Base-by-base conservation (phyloP, 768 basidiomycete genomes). In the Russula sp. region DNA sequence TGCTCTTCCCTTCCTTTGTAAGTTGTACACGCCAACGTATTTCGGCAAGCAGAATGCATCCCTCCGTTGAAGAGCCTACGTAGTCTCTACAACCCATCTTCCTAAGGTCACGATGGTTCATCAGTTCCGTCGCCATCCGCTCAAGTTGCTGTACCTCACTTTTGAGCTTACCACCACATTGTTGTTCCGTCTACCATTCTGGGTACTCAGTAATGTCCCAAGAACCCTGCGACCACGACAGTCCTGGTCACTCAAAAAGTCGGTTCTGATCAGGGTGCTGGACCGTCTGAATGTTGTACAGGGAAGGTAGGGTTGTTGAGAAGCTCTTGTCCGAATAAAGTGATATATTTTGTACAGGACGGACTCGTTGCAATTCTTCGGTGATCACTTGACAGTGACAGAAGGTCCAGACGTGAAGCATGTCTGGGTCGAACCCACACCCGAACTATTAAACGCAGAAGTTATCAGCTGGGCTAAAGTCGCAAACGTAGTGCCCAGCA, bases 361-460 rank as follows among this genome's bases (percentile, higher is more conserved):
- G 10, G 66, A 64, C 55, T 27, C 44, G 37, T 47, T 66, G 22
- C 55, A 37, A 20, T 50, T 53, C 47, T 55, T 59, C 11, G 59
- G 65, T 14, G 61, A 66, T 37, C 65, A 63, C 48, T 20, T 54
- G 48, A 68, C 61, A 7, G 49, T 55, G 32, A 32, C 40, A 22
- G 49, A 54, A n/a, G 65, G 61, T n/a, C 47, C 57, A 20, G 58
- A 63, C 27, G 55, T 63, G 52, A 63, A 54, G 42, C 50, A 66
- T 35, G 53, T 69, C 31, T 70, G 70, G 66, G 54, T 70, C 10
- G 58, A 66, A 16, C 65, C 59, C 10, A 63, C 63, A n/a, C 66
- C 65, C 13, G 55, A 66, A 4, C 45, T 67, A 3, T 8, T 71
- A 13, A 57, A 48, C 16, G 53, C 56, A 22, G 55, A 64, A 54